Evolutionary conservation across 352 stramenopile genomes (phyloP), one percentile per base, ranked within the genome.

Genomic region (Thalassiosira mediterranea): DNA sequence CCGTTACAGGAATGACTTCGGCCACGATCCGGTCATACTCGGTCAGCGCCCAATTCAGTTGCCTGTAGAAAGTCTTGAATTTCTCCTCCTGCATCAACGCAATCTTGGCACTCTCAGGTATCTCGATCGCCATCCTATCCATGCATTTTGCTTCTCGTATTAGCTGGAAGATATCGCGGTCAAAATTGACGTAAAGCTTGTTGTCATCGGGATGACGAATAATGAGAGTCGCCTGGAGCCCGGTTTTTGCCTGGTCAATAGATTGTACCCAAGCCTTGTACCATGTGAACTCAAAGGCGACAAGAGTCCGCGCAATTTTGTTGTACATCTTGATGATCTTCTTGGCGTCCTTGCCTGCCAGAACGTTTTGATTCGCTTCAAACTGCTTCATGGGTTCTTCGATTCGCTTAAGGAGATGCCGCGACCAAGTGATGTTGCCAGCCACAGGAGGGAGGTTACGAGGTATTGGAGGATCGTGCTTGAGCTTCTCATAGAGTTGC

Each of bases 261-360:
- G 96, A 97, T 76, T 98, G 94, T 4, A 98, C 92, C 97, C 97
- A 99, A 15, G 97, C 97, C 67, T 99, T 96, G 72, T 98, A 98
- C 97, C 96, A 99, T 34, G 98, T 97, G 86, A 98, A 98, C 84
- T 99, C 97, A 74, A 99, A 99, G 15, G 95, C 95, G 4, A 99
- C 96, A 17, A 99, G 90, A 10, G 97, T 98, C 10, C 96, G 88
- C 25, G 97, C 97, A 13, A 99, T 95, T 70, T 98, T 99, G 88
- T 99, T 99, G 91, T 99, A 99, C 91, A 98, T 98, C 59, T 97
- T 97, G 71, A 99, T 98, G 72, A 99, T 98, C 0, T 96, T 94
- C 74, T 97, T 98, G 13, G 95, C 96, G 71, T 98, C 96, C 80
- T 98, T 98, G 46, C 93, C 97, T 0, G 95, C 95, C 17, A 99